Conservation (phyloP, 805 yeast species). For the Yarrowia sp. region DNA sequence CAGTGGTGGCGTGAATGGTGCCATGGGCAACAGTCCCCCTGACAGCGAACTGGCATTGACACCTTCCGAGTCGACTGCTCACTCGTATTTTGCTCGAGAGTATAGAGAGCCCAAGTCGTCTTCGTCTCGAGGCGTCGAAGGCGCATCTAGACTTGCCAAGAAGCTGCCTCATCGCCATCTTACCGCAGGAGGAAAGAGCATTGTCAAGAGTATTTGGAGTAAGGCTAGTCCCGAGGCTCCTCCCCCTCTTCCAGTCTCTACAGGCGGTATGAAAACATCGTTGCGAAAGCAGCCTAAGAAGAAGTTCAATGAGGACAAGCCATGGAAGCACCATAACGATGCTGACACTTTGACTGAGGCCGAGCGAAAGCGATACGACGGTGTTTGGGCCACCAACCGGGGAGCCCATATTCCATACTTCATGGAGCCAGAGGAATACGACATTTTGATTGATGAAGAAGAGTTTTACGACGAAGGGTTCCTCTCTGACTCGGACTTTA, state of each 20-base stretch:
- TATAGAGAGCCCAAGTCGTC: not conserved
- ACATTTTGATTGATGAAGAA: conserved; percentile 28
- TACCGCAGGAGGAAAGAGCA: conserved; percentile 9
- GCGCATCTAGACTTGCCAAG: not conserved
- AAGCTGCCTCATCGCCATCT: conserved; percentile 15
- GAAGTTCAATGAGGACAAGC: conserved; percentile 78
- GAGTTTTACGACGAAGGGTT: conserved; percentile 28
- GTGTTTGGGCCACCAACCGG: conserved; percentile 87
- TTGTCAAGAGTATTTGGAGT: conserved; percentile 8
- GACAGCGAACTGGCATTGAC: conserved; percentile 1
- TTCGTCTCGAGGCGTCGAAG: not conserved
- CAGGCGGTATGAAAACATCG: conserved; percentile 29
- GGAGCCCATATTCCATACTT: conserved; percentile 43
- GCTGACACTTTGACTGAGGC: conserved; percentile 44
- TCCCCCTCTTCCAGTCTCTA: not conserved
- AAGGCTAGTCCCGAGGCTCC: conserved; percentile 7
- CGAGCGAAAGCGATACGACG: conserved; percentile 87
- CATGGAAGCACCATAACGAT: conserved; percentile 85
- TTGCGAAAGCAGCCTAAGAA: conserved; percentile 43
- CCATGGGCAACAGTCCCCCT: not conserved
- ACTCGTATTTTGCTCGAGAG: conserved; percentile 17
- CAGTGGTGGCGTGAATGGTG: not conserved
- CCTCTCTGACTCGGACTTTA: conserved; percentile 29
- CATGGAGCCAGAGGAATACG: conserved; percentile 18
- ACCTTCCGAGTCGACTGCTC: conserved; percentile 16